Percentiles rank a stretch among this genome's conserved stretches.
Evolutionary conservation across 1,284 basidiomycete genomes (phyloP).

Genomic region (Trichosporon asahii): DNA sequence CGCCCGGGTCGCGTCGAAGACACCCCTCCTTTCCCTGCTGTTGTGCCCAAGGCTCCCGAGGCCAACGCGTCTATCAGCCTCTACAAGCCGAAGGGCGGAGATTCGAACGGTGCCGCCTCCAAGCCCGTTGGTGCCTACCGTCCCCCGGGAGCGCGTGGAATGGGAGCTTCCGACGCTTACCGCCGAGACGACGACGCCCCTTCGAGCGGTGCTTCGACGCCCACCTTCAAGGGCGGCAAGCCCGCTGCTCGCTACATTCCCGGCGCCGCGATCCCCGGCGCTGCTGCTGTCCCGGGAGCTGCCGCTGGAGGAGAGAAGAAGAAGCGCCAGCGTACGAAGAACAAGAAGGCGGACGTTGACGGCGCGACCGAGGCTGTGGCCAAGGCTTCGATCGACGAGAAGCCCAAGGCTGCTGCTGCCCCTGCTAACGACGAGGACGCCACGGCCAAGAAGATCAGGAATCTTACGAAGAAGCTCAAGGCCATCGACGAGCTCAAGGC

Average conservation of each 20-base stretch:
- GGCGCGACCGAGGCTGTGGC: conserved; percentile 33
- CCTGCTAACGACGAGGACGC: conserved; percentile 65
- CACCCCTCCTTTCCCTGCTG: conserved; percentile 67
- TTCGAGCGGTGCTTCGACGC: conserved; percentile 53
- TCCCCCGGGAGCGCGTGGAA: conserved; percentile 85
- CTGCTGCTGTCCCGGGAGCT: conserved; percentile 28
- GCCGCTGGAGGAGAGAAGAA: conserved; percentile 57
- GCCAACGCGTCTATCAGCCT: conserved; percentile 62
- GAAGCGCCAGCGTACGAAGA: conserved; percentile 59
- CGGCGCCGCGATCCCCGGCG: conserved; percentile 57
- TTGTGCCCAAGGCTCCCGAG: conserved; percentile 70
- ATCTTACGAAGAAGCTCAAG: conserved; percentile 89
- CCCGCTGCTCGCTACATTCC: conserved; percentile 60
- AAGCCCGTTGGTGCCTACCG: conserved; percentile 79
- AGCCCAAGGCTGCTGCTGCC: conserved; percentile 55
- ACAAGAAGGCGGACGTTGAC: conserved; percentile 54
- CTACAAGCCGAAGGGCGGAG: conserved; percentile 28
- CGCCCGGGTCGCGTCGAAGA: conserved; percentile 67
- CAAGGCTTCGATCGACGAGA: conserved; percentile 34
- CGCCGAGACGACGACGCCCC: conserved; percentile 72
- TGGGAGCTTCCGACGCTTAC: conserved; percentile 76
- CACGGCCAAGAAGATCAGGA: conserved; percentile 83
- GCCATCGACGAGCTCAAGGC: conserved; percentile 94
- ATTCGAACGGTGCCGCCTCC: conserved; percentile 50
- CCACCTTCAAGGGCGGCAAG: conserved; percentile 59